phyloP scores from a whole-genome alignment of 2,329 filamentous ascomycete genomes.

The Ophiocordyceps camponoti-rufipedis region DNA sequence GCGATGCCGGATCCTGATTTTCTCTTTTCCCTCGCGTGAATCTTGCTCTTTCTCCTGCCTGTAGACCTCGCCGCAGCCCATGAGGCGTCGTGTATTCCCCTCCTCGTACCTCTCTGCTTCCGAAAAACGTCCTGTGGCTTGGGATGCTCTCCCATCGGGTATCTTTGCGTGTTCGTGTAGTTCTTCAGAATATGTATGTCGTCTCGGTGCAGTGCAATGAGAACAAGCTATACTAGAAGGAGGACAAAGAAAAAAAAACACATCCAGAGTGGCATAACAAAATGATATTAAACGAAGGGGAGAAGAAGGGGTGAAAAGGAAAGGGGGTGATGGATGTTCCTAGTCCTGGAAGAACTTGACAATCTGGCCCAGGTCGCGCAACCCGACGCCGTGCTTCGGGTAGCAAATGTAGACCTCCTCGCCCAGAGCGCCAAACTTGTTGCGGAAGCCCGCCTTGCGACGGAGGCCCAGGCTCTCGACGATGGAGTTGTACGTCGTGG shows the following conservation, averaged over 20 bases:
- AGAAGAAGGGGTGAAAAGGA: neutral
- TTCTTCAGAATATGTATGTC: no score
- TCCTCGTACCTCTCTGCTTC: no score
- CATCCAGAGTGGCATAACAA: neutral
- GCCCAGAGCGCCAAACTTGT: conserved; percentile 73
- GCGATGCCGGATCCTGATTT: no score
- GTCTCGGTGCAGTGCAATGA: neutral
- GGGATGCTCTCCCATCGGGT: no score
- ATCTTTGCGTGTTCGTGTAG: no score
- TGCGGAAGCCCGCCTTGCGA: conserved; percentile 74
- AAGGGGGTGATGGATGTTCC: neutral
- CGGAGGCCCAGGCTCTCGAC: conserved; percentile 67
- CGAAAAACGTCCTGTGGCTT: no score
- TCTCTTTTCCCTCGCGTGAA: no score
- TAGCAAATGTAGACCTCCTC: conserved; percentile 84
- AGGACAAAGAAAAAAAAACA: neutral
- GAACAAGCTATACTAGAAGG: neutral
- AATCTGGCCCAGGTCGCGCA: conserved; percentile 68
- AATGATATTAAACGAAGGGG: neutral
- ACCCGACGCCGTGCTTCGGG: conserved; percentile 67
- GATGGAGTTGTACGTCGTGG: conserved; percentile 66
- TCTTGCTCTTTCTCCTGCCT: no score
- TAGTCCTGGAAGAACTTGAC: conserved; percentile 72
- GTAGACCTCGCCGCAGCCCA: no score
- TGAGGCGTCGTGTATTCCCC: no score